Evolutionary conservation across 306 rosid genomes (phyloP).

Genomic region (Trifolium repens): DNA sequence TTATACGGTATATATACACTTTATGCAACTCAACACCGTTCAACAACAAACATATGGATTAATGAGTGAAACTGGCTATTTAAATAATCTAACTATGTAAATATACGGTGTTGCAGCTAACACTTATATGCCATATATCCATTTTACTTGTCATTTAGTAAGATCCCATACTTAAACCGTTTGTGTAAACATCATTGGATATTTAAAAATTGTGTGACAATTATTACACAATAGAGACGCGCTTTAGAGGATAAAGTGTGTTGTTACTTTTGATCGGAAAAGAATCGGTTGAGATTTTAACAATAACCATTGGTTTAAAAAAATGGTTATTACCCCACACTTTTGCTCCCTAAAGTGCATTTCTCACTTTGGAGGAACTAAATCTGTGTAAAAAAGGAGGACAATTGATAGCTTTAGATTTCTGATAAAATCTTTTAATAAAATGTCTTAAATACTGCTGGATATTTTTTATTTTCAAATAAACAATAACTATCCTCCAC

Average conservation of each 20-base stretch:
- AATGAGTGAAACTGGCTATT: not conserved
- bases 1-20: too few relatives aligned
- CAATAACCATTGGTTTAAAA: not conserved
- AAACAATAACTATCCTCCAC: not conserved
- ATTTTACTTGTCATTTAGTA: constrained; percentile 32
- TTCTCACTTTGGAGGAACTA: not conserved
- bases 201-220: not conserved
- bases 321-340: constrained; percentile 13
- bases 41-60: constrained; percentile 20
- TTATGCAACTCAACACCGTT: constrained; percentile 4
- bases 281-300: not conserved
- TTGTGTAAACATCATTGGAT: not conserved
- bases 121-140: constrained; percentile 17
- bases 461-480: constrained; percentile 17
- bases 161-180: not conserved
- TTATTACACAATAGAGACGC: not conserved
- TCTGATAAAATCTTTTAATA: not conserved
- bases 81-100: constrained; percentile 1
- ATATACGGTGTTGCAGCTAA: constrained; percentile 16
- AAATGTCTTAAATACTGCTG: constrained; percentile 17
- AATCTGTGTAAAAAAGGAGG: constrained; percentile 18
- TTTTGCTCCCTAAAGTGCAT: not conserved
- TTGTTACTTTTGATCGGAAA: not conserved
- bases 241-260: not conserved
- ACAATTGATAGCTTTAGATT: not conserved